These are phyloP conservation scores for Craspedostauros australis DNA, from an alignment of 108 stramenopile genomes.

Conservation along the genomic window DNA sequence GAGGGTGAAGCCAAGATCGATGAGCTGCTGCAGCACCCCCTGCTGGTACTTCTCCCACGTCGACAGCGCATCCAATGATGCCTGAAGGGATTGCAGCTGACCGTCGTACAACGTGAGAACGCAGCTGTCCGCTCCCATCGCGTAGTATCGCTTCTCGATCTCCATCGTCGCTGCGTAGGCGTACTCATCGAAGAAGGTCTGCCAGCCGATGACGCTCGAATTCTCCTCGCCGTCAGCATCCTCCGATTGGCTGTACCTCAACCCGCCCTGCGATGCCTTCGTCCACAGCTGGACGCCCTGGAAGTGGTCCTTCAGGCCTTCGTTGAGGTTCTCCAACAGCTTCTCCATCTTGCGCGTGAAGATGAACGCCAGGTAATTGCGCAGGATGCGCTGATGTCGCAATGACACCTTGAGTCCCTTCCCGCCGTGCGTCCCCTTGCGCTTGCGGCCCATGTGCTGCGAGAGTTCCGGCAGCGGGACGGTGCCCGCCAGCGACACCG, in stretches of 20 bases:
- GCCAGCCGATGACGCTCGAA: constrained; percentile 58
- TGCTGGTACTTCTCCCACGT: constrained; percentile 44
- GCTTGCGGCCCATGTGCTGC: constrained; percentile 29
- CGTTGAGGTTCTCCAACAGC: constrained; percentile 63
- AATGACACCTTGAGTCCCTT: constrained; percentile 49
- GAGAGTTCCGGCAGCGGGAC: constrained; percentile 44
- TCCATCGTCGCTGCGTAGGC: constrained; percentile 76
- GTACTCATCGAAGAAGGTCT: constrained; percentile 72
- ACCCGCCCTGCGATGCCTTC: constrained; percentile 61
- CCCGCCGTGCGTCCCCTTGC: no score
- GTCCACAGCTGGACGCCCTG: constrained; percentile 65
- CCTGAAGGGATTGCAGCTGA: constrained; percentile 66
- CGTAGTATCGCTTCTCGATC: constrained; percentile 73
- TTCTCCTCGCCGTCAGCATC: constrained; percentile 25
- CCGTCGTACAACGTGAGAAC: constrained; percentile 80
- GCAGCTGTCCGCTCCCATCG: constrained; percentile 77
- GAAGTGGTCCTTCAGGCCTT: constrained; percentile 76
- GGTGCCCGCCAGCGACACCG: constrained; percentile 67
- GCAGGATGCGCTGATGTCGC: constrained; percentile 46
- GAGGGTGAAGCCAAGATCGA: constrained; percentile 53
- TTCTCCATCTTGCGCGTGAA: constrained; percentile 71
- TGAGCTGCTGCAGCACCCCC: constrained; percentile 43
- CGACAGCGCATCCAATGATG: constrained; percentile 46
- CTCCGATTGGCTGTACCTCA: constrained; percentile 41
- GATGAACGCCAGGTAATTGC: constrained; percentile 56